Conservation (phyloP, 306 rosid species). For the Benincasa hispida region DNA sequence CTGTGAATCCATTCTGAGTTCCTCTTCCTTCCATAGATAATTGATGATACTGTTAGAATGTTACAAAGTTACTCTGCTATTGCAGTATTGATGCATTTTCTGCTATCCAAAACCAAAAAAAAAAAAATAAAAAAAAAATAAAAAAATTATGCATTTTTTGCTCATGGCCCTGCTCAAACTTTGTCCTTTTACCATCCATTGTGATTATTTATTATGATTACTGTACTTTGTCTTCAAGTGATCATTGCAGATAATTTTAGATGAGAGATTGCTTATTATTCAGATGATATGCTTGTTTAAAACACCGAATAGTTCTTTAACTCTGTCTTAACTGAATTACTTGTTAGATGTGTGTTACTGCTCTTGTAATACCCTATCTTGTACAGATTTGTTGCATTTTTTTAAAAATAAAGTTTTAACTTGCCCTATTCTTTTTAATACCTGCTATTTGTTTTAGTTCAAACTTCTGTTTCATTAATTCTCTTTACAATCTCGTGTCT, state of each 20-base stretch:
- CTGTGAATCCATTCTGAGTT: background rate
- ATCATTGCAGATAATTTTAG: background rate
- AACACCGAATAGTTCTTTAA: background rate
- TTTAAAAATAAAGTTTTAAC: background rate
- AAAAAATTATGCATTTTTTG: background rate
- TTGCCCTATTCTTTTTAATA: background rate
- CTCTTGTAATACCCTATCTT: background rate
- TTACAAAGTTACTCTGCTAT: background rate
- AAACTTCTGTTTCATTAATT: background rate
- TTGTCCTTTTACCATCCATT: background rate
- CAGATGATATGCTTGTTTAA: background rate
- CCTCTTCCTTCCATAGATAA: background rate
- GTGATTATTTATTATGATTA: background rate
- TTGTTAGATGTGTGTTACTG: background rate
- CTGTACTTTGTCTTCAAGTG: background rate
- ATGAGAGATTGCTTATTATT: background rate
- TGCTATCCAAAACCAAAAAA: too few species aligned
- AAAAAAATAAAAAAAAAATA: too few species aligned
- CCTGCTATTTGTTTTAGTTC: background rate
- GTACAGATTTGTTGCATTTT: background rate
- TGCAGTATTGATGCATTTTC: background rate
- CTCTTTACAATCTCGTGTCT: conserved; percentile 5
- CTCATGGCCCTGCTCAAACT: background rate
- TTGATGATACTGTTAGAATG: background rate
- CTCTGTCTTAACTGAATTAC: background rate